Conservation (phyloP, 768 basidiomycete species). For the Tricholoma sp. region DNA sequence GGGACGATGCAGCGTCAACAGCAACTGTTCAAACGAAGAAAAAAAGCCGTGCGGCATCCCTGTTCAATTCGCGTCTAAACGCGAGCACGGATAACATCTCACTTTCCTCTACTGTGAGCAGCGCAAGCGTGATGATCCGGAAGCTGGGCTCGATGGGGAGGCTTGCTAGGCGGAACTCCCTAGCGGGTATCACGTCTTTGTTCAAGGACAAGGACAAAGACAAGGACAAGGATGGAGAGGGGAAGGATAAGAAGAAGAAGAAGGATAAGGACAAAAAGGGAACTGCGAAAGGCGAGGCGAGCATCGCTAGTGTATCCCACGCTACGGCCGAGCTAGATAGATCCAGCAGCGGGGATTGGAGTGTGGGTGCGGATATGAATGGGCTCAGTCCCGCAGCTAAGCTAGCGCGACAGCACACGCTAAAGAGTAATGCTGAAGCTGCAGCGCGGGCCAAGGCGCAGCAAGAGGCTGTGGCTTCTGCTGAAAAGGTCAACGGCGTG, state of each 20-base stretch:
- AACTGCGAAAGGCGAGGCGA: slow-evolving; percentile 58
- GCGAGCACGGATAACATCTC: slow-evolving; percentile 94
- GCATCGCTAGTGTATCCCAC: slow-evolving; percentile 70
- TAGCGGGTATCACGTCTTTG: slow-evolving; percentile 87
- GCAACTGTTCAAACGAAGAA: slow-evolving; percentile 58
- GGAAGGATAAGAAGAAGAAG: slow-evolving; percentile 36
- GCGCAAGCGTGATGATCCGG: slow-evolving; percentile 93
- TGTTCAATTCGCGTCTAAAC: slow-evolving; percentile 89
- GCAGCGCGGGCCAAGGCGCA: slow-evolving; percentile 61
- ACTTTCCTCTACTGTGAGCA: slow-evolving; percentile 88
- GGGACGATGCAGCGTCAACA: slow-evolving; percentile 36
- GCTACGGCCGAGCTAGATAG: slow-evolving; percentile 84
- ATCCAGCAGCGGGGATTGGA: slow-evolving; percentile 53
- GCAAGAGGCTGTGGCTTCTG: slow-evolving; percentile 46
- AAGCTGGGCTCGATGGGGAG: slow-evolving; percentile 91
- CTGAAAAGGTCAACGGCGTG: slow-evolving; percentile 24
- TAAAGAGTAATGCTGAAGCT: slow-evolving; percentile 81
- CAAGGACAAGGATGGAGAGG: slow-evolving; percentile 30
- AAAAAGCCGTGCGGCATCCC: slow-evolving; percentile 60
- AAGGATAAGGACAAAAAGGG: slow-evolving; percentile 47
- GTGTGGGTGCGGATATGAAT: slow-evolving; percentile 48
- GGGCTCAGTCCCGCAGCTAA: slow-evolving; percentile 89
- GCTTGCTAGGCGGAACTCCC: slow-evolving; percentile 81
- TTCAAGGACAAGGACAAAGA: slow-evolving; percentile 86
- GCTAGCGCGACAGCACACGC: slow-evolving; percentile 85